Evolutionary conservation across 2,329 filamentous ascomycete genomes (phyloP).

Genomic region (Fusarium circinatum): DNA sequence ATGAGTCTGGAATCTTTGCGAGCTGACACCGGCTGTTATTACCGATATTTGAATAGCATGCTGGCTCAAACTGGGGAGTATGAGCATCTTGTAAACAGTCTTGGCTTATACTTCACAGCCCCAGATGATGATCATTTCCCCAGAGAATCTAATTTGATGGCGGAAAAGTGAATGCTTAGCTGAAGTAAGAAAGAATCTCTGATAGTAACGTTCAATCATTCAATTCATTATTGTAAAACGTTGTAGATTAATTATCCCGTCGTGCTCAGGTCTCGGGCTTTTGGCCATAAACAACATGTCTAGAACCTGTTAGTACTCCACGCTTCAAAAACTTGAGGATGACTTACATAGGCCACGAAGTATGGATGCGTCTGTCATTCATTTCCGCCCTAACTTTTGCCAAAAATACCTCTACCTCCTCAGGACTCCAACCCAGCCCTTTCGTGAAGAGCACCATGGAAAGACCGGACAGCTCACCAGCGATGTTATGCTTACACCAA

Average conservation of each 20-base stretch:
- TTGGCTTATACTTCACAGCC: not conserved
- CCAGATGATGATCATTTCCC: not conserved
- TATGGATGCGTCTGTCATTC: slow-evolving; percentile 49
- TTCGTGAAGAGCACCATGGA: slow-evolving; percentile 54
- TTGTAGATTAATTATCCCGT: not conserved
- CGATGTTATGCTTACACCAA: slow-evolving; percentile 49
- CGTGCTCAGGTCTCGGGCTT: slow-evolving; percentile 24
- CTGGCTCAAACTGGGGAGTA: too few relatives aligned
- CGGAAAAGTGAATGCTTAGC: not conserved
- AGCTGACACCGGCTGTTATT: too few relatives aligned
- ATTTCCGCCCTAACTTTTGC: slow-evolving; percentile 49
- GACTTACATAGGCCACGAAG: slow-evolving; percentile 53
- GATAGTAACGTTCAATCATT: not conserved
- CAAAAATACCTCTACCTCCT: slow-evolving; percentile 49
- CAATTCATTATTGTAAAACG: not conserved
- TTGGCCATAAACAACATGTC: slow-evolving; percentile 42
- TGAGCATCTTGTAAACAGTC: rapidly evolving
- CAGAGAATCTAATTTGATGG: not conserved
- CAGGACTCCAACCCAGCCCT: slow-evolving; percentile 48
- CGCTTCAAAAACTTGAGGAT: rapidly evolving
- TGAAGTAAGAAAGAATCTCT: not conserved
- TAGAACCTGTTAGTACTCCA: not conserved
- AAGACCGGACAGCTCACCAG: slow-evolving; percentile 48
- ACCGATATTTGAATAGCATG: too few relatives aligned
- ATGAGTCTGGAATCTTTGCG: too few relatives aligned